A percentile compares a stretch with the other conserved stretches of the same genome.
phyloP scores from a whole-genome alignment of 2,329 filamentous ascomycete species.

The Pseudonectria buxi region DNA sequence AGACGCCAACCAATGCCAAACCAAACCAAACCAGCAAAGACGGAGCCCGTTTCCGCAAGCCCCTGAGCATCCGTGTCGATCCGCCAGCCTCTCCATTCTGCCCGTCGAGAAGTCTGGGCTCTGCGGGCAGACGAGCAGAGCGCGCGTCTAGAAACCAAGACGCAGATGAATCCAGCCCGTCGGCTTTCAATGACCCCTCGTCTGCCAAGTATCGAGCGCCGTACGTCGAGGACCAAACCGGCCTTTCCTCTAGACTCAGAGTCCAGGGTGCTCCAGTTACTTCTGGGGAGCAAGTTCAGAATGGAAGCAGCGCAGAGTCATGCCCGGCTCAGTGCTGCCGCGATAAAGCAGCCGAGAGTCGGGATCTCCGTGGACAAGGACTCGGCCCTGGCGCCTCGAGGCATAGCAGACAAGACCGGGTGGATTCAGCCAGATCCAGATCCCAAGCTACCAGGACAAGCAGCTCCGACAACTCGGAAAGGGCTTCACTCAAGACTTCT shows the following conservation, averaged over 20 bases:
- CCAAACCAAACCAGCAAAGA: background rate
- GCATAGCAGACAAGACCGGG: no score
- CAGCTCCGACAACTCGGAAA: constrained; percentile 10
- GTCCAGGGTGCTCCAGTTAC: background rate
- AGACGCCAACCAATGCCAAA: no score
- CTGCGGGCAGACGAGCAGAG: constrained; percentile 23
- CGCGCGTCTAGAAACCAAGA: constrained; percentile 12
- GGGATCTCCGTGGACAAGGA: no score
- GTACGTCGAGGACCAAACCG: constrained; percentile 21
- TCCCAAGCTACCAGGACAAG: constrained; percentile 5
- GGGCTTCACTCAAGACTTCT: constrained; percentile 16
- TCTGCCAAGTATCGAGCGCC: constrained; percentile 17
- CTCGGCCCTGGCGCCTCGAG: no score
- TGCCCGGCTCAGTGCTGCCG: constrained; percentile 1
- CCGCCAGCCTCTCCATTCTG: constrained; percentile 10
- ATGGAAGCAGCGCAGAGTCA: background rate
- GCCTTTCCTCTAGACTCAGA: constrained; percentile 4
- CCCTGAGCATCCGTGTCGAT: background rate
- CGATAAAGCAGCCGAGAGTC: constrained; percentile 1
- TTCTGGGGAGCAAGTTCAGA: background rate
- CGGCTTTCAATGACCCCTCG: background rate
- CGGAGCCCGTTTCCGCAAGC: background rate
- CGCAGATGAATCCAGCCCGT: constrained; percentile 11
- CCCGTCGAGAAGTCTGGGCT: constrained; percentile 18
- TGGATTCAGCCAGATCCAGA: background rate